Evolutionary conservation across 2,329 filamentous ascomycete species (phyloP).

Genomic region (Monosporascus sp.): DNA sequence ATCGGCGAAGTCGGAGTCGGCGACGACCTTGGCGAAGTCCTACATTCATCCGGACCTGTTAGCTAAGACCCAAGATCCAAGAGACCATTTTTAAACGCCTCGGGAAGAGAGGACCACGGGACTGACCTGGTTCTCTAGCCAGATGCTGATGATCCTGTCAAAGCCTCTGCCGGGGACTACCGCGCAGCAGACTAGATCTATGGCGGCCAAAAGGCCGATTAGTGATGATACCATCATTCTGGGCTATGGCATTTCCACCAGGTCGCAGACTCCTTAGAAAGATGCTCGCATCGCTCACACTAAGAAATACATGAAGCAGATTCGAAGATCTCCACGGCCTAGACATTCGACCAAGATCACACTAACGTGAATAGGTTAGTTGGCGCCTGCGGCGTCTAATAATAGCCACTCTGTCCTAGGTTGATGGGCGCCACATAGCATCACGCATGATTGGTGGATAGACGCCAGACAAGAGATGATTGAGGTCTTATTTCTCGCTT

Average conservation of each 20-base stretch:
- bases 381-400: too few relatives aligned
- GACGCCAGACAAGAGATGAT: background rate
- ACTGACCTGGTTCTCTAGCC: conserved; percentile 38
- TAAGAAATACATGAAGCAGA: background rate
- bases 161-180: conserved; percentile 32
- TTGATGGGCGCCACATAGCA: background rate
- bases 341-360: too few relatives aligned
- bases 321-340: background rate
- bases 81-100: background rate
- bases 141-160: conserved; percentile 38
- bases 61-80: conserved; percentile 1
- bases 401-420: background rate
- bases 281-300: background rate
- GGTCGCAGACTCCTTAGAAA: background rate
- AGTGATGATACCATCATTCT: conserved; percentile 9
- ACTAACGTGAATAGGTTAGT: too few relatives aligned
- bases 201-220: conserved; percentile 12
- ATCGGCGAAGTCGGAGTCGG: conserved; percentile 33
- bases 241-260: conserved; percentile 5
- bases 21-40: conserved; percentile 37
- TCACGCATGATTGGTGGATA: background rate
- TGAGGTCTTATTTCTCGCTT: background rate
- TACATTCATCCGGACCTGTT: conserved; percentile 13
- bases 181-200: conserved; percentile 10
- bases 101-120: background rate